Conservation (phyloP, 768 basidiomycete genomes). For the Artomyces pyxidatus region DNA sequence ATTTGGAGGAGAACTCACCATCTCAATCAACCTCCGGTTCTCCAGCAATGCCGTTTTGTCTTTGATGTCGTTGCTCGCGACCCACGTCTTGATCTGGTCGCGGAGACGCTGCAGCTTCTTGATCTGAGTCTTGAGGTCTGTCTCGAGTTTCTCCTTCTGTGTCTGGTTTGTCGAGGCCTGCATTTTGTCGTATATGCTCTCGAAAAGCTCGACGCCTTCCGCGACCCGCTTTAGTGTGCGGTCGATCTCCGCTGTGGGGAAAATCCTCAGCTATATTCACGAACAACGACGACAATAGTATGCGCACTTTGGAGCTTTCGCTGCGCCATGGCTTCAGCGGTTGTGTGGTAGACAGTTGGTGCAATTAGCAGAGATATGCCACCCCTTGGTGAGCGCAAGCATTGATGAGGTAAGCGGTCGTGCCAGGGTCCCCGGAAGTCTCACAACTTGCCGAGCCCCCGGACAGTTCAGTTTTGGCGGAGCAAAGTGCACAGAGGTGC, state of each 20-base stretch:
- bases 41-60: constrained; percentile 92
- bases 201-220: constrained; percentile 92
- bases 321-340: constrained; percentile 63
- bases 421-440: background rate
- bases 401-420: background rate
- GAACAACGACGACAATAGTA: background rate
- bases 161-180: constrained; percentile 91
- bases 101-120: constrained; percentile 84
- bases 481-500: too few species aligned
- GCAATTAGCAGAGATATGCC: background rate
- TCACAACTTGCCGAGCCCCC: background rate
- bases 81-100: constrained; percentile 94
- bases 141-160: constrained; percentile 97
- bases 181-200: constrained; percentile 98
- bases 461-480: too few species aligned
- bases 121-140: constrained; percentile 94
- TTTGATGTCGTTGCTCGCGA: constrained; percentile 96
- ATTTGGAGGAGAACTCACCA: constrained; percentile 47
- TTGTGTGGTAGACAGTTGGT: constrained; percentile 5
- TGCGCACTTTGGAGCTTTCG: constrained; percentile 77
- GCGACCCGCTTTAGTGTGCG: constrained; percentile 94
- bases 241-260: constrained; percentile 89
- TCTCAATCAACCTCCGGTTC: constrained; percentile 93
- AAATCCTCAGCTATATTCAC: background rate
- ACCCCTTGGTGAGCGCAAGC: background rate